Evolutionary conservation across 2,329 filamentous ascomycete genomes (phyloP), one percentile per base, ranked within the genome.

Genomic region (Trichoderma sp.): DNA sequence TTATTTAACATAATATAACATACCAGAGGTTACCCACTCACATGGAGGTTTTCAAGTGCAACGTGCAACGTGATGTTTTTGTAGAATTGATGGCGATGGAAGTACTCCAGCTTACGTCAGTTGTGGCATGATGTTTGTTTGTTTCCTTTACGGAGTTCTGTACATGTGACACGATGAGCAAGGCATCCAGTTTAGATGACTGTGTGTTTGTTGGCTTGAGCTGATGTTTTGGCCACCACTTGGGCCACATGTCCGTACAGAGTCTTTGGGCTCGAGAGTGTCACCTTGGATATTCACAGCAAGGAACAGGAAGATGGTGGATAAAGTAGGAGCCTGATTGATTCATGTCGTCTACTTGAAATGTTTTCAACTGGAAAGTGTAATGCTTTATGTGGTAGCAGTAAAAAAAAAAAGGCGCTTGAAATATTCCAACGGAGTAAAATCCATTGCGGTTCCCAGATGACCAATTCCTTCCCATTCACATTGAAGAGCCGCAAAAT

Each of bases 21-120:
- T 87, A 88, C 85, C 86, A 88, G 86, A 88, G 85, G 84, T 87
- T 88, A 88, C 86, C 86, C 86, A 86, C 85, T 87, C 83, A 85
- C 42, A 73, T 53, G 25, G 9, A 4, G 0, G 22, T 65, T 45
- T 35, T 12, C 6, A 7, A n/a, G 35, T 54, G 37, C 42, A 34
- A 19, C 12, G 52, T 54, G 15, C n/a, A n/a, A 42, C 39, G 29
- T 52, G 56, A 59, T 42, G 35, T 17, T n/a, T 15, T 27, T 29
- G 27, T 52, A 17, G 25, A 2, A 3, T 6, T 5, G 9, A 45
- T 45, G 2, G 4, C 1, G 42, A 22, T 22, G 42, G 19, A 2
- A 29, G 25, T 25, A 27, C 29, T 52, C 22, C 22, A 52, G 48
- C 34, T 32, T 63, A 27, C 27, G 32, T 22, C 42, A 48, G 42